phyloP scores from a whole-genome alignment of 306 rosid genomes.

The Myrica gale region DNA sequence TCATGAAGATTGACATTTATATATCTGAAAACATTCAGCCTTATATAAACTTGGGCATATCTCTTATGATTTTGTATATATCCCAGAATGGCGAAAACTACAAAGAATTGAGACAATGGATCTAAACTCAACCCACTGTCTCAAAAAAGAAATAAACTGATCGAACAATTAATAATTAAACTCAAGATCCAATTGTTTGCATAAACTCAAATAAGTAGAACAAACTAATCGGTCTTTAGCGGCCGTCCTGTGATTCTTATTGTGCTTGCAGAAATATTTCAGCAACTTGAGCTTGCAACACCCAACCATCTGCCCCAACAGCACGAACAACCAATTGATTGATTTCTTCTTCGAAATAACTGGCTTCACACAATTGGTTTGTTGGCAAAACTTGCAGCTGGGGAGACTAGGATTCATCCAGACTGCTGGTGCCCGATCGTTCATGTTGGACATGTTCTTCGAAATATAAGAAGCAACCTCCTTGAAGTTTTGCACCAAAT shows the following conservation, averaged over 20 bases:
- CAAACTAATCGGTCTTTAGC: constrained; percentile 31
- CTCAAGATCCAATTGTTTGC: constrained; percentile 23
- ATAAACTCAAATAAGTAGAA: constrained; percentile 20
- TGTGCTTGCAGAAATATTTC: constrained; percentile 28
- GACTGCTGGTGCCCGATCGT: constrained; percentile 16
- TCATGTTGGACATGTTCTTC: constrained; percentile 11
- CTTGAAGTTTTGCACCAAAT: background rate
- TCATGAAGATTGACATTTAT: no score
- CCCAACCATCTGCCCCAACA: constrained; percentile 28
- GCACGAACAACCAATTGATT: constrained; percentile 35
- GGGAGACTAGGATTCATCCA: constrained; percentile 22
- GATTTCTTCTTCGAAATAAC: background rate
- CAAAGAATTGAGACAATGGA: no score
- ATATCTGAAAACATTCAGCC: no score
- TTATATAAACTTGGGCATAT: no score
- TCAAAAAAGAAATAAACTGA: background rate
- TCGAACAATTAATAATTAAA: constrained; percentile 3
- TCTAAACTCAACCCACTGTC: no score
- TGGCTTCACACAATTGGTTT: constrained; percentile 22
- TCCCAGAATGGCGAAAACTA: no score
- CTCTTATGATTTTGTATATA: no score
- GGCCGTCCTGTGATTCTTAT: constrained; percentile 31
- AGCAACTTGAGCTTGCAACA: constrained; percentile 10
- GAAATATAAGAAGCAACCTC: background rate
- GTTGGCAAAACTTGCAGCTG: constrained; percentile 14